A percentile compares a stretch with the other conserved stretches of the same genome.
Evolutionary conservation across 441 rosid genomes (phyloP).

Genomic region (Francoa sonchifolia): DNA sequence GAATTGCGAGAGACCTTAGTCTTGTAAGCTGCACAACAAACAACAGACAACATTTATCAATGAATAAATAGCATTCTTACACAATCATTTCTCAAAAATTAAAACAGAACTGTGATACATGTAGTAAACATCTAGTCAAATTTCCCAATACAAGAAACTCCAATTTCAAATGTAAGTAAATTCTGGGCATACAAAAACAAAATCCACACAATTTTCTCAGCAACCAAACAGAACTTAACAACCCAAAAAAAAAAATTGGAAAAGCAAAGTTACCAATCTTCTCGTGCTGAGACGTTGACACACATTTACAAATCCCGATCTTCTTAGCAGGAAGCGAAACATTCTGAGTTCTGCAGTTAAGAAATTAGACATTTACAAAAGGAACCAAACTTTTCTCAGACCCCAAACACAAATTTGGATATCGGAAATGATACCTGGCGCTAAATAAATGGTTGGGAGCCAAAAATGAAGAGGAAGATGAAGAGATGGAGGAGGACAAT

Average conservation of each 20-base stretch:
- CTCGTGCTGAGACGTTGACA: conserved; percentile 51
- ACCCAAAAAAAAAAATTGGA: background rate
- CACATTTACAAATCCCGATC: conserved; percentile 40
- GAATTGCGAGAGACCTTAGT: conserved; percentile 76
- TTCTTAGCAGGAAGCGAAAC: conserved; percentile 31
- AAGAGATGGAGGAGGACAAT: too few relatives aligned
- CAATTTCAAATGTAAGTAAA: background rate
- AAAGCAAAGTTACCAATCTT: conserved; percentile 27
- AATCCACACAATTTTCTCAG: background rate
- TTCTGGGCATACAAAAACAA: background rate
- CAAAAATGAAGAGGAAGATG: too few relatives aligned
- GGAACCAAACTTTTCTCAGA: too few relatives aligned
- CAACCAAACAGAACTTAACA: background rate
- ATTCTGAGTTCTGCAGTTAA: conserved; percentile 27
- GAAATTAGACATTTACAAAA: too few relatives aligned
- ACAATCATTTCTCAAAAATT: too few relatives aligned
- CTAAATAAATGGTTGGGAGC: too few relatives aligned
- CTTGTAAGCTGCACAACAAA: conserved; percentile 48
- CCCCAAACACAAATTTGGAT: too few relatives aligned
- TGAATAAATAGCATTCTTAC: background rate
- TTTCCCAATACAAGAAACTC: too few relatives aligned
- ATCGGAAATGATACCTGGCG: too few relatives aligned
- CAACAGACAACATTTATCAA: conserved; percentile 5
- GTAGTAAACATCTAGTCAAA: background rate
- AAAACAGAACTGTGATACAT: background rate